Percentiles rank a stretch among this genome's conserved stretches.
These are phyloP conservation scores for Alternaria hordeiaustralica DNA, from an alignment of 2,329 filamentous ascomycete genomes.

Conservation along the genomic window DNA sequence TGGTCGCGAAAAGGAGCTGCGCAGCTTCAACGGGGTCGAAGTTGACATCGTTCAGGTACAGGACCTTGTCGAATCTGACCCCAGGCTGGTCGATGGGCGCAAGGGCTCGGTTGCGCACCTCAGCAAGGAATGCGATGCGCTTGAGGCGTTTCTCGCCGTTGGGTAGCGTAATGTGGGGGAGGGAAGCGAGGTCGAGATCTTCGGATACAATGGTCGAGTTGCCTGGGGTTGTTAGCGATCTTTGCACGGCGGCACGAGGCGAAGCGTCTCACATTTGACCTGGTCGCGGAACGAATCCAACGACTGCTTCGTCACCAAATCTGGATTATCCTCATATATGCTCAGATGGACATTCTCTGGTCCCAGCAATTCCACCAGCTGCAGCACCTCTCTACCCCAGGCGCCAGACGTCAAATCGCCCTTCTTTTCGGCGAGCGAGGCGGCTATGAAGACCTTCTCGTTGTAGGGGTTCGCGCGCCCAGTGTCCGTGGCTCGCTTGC, in stretches of 20 bases:
- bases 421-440: slow-evolving; percentile 70
- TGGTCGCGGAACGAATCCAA: slow-evolving; percentile 61
- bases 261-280: slow-evolving; percentile 50
- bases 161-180: slow-evolving; percentile 67
- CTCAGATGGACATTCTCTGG: slow-evolving; percentile 72
- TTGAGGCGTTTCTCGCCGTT: slow-evolving; percentile 70
- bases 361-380: slow-evolving; percentile 70
- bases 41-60: slow-evolving; percentile 72
- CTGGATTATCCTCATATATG: slow-evolving; percentile 76
- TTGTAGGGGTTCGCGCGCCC: slow-evolving; percentile 60
- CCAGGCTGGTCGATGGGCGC: slow-evolving; percentile 63
- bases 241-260: background rate
- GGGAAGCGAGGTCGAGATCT: slow-evolving; percentile 61
- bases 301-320: slow-evolving; percentile 61
- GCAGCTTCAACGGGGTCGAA: slow-evolving; percentile 65
- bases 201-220: slow-evolving; percentile 63
- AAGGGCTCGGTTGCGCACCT: slow-evolving; percentile 74
- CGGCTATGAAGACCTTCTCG: slow-evolving; percentile 76
- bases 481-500: slow-evolving; percentile 39
- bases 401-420: slow-evolving; percentile 66
- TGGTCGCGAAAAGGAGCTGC: slow-evolving; percentile 70
- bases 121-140: slow-evolving; percentile 75
- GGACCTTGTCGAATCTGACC: slow-evolving; percentile 65
- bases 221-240: slow-evolving; percentile 40
- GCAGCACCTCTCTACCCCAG: slow-evolving; percentile 68